phyloP scores from a whole-genome alignment of 2,329 filamentous ascomycete genomes.

The Aspergillus sclerotialis region DNA sequence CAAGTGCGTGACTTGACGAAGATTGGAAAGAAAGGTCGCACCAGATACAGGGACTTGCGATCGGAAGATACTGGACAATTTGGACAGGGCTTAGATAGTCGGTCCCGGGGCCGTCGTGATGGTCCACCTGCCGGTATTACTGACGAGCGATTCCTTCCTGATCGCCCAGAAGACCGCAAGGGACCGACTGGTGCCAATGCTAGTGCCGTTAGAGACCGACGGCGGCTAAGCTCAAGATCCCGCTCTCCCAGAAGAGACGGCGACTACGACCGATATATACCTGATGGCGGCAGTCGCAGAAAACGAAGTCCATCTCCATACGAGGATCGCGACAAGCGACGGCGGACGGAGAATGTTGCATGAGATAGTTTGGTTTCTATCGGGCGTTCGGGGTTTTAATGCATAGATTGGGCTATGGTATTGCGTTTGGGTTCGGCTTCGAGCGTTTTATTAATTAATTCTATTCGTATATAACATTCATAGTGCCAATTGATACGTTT shows the following conservation, averaged over 20 bases:
- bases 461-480: no score
- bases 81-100: constrained; percentile 42
- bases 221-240: constrained; percentile 38
- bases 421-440: no score
- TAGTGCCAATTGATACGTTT: no score
- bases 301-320: constrained; percentile 39
- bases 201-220: constrained; percentile 32
- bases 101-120: constrained; percentile 19
- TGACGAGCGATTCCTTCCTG: constrained; percentile 42
- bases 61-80: constrained; percentile 86
- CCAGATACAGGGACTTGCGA: constrained; percentile 81
- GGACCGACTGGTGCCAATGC: constrained; percentile 43
- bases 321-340: constrained; percentile 35
- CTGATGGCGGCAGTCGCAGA: constrained; percentile 23
- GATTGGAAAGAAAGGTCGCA: constrained; percentile 83
- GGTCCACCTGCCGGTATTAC: constrained; percentile 31
- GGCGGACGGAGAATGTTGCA: constrained; percentile 25
- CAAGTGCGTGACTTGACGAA: constrained; percentile 91
- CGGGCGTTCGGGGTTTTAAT: no score
- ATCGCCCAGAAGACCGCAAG: constrained; percentile 28
- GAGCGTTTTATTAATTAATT: constrained; percentile 4
- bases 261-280: constrained; percentile 43
- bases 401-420: no score
- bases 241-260: constrained; percentile 42
- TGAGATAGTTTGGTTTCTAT: no score